These are phyloP conservation scores for Grosmannia huntii DNA, from an alignment of 2,329 filamentous ascomycete species.

Conservation along the genomic window DNA sequence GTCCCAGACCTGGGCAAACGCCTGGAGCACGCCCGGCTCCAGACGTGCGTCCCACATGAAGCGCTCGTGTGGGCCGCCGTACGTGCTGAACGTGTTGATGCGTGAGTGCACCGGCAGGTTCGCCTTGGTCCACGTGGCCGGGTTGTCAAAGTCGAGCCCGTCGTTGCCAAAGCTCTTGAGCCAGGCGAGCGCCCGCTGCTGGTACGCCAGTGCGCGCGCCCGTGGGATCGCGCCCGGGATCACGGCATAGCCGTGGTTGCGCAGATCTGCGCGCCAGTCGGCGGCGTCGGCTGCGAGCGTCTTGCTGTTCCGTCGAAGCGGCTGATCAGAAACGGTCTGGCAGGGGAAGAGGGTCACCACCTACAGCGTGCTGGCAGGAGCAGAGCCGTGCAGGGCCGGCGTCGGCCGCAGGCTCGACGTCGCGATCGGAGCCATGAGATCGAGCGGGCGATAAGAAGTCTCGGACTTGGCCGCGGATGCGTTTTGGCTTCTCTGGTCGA, in stretches of 20 bases:
- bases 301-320: no score
- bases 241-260: conserved; percentile 27
- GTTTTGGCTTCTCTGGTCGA: no score
- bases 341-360: no score
- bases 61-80: conserved; percentile 23
- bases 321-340: no score
- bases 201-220: conserved; percentile 24
- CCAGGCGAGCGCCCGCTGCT: conserved; percentile 14
- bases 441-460: no score
- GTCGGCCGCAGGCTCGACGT: no score
- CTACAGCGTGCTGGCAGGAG: no score
- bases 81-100: conserved; percentile 18
- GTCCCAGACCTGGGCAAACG: conserved; percentile 25
- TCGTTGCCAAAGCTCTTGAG: conserved; percentile 12
- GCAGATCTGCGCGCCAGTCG: background rate
- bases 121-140: conserved; percentile 21
- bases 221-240: conserved; percentile 30
- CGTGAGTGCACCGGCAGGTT: conserved; percentile 23
- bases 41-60: conserved; percentile 25
- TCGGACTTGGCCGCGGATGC: no score
- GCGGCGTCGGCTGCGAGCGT: no score
- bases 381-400: no score
- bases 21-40: conserved; percentile 24
- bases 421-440: no score
- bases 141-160: conserved; percentile 15